Evolutionary conservation across 768 basidiomycete genomes (phyloP).

Genomic region (Lentinula boryana): DNA sequence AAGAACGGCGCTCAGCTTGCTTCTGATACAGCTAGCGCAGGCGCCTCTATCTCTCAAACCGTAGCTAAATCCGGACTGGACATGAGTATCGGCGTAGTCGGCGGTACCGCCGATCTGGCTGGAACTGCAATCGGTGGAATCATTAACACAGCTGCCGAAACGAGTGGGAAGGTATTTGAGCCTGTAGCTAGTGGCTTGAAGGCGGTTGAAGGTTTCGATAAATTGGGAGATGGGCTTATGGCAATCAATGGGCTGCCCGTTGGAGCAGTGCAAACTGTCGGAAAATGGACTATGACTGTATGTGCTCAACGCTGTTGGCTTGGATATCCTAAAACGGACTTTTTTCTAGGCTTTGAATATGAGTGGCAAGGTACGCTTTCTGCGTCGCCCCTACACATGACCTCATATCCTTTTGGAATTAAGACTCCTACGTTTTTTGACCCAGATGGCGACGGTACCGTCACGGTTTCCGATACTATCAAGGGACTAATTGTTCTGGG

Average conservation of each 20-base stretch:
- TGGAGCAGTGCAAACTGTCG: conserved; percentile 14
- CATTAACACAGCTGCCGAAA: conserved; percentile 14
- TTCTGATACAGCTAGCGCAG: conserved; percentile 9
- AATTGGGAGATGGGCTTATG: conserved; percentile 12
- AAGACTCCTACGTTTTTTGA: conserved; percentile 21
- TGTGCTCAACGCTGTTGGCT: neutral
- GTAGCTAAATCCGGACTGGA: conserved; percentile 14
- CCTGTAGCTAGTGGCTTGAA: conserved; percentile 17
- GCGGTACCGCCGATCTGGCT: conserved; percentile 17
- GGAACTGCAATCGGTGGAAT: conserved; percentile 18
- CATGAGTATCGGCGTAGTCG: conserved; percentile 26
- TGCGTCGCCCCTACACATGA: neutral
- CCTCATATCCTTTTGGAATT: neutral
- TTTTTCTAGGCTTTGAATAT: conserved; percentile 11
- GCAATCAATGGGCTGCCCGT: conserved; percentile 19
- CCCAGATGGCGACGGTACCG: conserved; percentile 16
- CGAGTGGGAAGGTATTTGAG: conserved; percentile 16
- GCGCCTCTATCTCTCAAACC: conserved; percentile 11
- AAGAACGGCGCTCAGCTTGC: conserved; percentile 8
- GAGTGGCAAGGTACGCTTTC: conserved; percentile 11
- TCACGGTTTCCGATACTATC: conserved; percentile 14
- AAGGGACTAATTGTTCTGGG: conserved; percentile 18
- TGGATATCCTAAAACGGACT: too few relatives aligned
- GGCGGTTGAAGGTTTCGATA: conserved; percentile 15
- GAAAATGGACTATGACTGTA: conserved; percentile 12